Percentiles rank a stretch among this genome's conserved stretches.
phyloP scores from a whole-genome alignment of 2,329 filamentous ascomycete genomes.

The Penicillium sp. region DNA sequence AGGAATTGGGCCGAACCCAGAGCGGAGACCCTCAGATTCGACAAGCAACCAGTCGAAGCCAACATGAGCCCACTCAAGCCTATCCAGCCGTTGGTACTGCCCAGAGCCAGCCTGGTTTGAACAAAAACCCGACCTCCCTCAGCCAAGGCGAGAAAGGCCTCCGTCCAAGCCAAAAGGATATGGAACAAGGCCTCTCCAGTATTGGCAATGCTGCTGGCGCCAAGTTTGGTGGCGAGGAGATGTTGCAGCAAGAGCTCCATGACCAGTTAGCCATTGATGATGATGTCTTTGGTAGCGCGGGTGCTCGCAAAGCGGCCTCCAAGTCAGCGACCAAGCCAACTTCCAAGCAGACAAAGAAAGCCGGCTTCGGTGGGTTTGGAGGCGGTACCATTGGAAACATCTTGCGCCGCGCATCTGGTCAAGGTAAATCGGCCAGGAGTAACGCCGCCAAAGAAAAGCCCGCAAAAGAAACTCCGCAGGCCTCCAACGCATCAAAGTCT shows the following conservation, averaged over 20 bases:
- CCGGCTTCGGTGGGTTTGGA: neutral
- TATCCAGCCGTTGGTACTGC: neutral
- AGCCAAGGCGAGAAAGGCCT: neutral
- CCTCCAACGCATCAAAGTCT: neutral
- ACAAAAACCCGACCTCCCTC: neutral
- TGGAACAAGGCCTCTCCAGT: neutral
- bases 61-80: neutral
- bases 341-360: neutral
- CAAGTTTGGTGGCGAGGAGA: constrained; percentile 1
- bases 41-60: neutral
- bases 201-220: neutral
- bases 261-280: constrained; percentile 14
- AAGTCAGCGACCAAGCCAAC: neutral
- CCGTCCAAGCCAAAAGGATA: neutral
- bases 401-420: neutral
- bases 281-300: constrained; percentile 16
- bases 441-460: constrained; percentile 4
- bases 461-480: neutral
- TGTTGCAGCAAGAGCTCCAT: constrained; percentile 15
- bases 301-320: neutral
- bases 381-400: neutral
- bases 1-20: neutral
- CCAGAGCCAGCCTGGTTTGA: constrained; percentile 2
- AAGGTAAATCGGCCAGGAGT: constrained; percentile 1
- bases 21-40: neutral